Percentiles rank a stretch among this genome's conserved stretches.
phyloP scores from a whole-genome alignment of 192 early-diverging fungal genomes.

The Pecoramyces ruminantium region DNA sequence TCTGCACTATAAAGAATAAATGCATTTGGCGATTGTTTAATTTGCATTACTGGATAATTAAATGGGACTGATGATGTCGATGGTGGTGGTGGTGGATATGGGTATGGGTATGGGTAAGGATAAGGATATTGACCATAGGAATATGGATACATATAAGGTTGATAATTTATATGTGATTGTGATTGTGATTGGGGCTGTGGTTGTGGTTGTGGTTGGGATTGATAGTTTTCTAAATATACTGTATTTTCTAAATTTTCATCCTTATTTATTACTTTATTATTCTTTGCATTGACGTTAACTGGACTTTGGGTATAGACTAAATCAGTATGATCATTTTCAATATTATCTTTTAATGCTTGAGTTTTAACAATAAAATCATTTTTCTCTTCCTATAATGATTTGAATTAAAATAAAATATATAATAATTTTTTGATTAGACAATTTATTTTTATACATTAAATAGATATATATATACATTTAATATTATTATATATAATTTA shows the following conservation, averaged over 20 bases:
- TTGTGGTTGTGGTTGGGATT: no score
- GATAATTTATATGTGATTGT: slow-evolving; percentile 8
- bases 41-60: no score
- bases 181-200: slow-evolving; percentile 40
- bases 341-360: slow-evolving; percentile 27
- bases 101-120: slow-evolving; percentile 20
- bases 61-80: no score
- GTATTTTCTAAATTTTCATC: no score
- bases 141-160: no score
- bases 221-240: no score
- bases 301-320: slow-evolving; percentile 26
- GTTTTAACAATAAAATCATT: slow-evolving; percentile 26
- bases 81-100: no score
- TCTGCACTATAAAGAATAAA: no score
- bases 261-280: no score
- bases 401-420: slow-evolving; percentile 41
- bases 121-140: no score
- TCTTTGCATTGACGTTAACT: no score
- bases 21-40: no score
- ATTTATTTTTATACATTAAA: slow-evolving; percentile 10
- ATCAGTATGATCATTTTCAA: slow-evolving; percentile 27
- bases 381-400: slow-evolving; percentile 20
- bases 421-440: slow-evolving; percentile 39
- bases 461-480: background rate
- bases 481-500: background rate